These are phyloP conservation scores for Cercospora sesami DNA, from an alignment of 2,329 filamentous ascomycete genomes.

Conservation along the genomic window DNA sequence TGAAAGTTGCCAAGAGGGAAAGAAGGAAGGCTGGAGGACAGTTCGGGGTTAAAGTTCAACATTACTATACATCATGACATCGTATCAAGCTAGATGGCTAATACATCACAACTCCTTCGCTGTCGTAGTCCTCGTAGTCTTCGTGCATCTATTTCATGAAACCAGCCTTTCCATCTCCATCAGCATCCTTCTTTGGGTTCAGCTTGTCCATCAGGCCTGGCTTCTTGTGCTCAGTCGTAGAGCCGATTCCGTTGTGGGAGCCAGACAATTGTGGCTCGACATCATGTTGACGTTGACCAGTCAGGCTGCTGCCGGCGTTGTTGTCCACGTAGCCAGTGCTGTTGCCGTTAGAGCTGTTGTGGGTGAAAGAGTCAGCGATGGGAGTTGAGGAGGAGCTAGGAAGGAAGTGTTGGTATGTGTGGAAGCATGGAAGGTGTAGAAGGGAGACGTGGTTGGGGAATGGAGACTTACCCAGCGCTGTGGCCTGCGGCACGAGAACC, in stretches of 20 bases:
- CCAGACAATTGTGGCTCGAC: constrained; percentile 7
- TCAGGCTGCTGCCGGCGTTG: not conserved
- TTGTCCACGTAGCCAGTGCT: not conserved
- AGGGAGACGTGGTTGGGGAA: too few relatives aligned
- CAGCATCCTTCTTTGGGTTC: constrained; percentile 56
- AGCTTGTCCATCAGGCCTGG: constrained; percentile 54
- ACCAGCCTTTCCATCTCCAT: constrained; percentile 58
- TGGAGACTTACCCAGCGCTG: constrained; percentile 4
- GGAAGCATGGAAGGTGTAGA: not conserved
- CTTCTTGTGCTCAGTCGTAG: constrained; percentile 39
- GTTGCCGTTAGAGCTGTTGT: not conserved
- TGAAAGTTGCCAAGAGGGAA: not conserved
- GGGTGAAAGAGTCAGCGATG: constrained; percentile 12
- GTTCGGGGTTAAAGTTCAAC: not conserved
- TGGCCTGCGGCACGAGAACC: constrained; percentile 6
- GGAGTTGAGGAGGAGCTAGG: not conserved
- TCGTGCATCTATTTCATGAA: constrained; percentile 49
- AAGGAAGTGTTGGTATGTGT: not conserved
- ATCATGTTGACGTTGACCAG: constrained; percentile 8
- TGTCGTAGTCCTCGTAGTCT: not conserved
- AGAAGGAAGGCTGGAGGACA: too few relatives aligned
- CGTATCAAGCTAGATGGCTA: not conserved
- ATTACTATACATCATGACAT: not conserved
- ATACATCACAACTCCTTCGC: constrained; percentile 1
- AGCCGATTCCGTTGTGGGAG: constrained; percentile 10